A percentile compares a stretch with the other conserved stretches of the same genome.
Conservation (phyloP, 768 basidiomycete species). For the Boletus pseudo-olivaceus region DNA sequence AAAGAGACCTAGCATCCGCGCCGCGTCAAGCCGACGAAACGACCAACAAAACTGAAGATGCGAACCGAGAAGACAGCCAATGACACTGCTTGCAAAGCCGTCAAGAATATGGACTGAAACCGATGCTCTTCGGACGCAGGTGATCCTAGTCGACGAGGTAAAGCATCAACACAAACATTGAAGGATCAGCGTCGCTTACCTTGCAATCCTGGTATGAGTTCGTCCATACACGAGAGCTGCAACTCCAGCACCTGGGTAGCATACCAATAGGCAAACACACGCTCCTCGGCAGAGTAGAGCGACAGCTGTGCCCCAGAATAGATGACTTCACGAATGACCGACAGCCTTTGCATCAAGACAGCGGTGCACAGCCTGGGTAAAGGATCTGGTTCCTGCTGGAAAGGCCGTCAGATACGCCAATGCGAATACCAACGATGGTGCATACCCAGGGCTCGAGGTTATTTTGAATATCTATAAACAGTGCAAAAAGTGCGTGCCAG, state of each 20-base stretch:
- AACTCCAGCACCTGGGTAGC: slow-evolving; percentile 50
- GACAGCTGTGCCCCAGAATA: slow-evolving; percentile 77
- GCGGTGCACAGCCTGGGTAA: slow-evolving; percentile 22
- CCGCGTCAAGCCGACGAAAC: not conserved
- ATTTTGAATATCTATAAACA: slow-evolving; percentile 28
- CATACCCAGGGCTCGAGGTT: slow-evolving; percentile 20
- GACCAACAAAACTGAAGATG: not conserved
- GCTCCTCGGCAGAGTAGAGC: slow-evolving; percentile 65
- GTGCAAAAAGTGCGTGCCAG: slow-evolving; percentile 64
- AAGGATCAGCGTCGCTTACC: slow-evolving; percentile 31
- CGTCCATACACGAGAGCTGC: slow-evolving; percentile 54
- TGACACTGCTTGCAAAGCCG: slow-evolving; percentile 56
- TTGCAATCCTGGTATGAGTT: slow-evolving; percentile 38
- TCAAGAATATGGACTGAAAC: slow-evolving; percentile 50
- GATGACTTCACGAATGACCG: slow-evolving; percentile 61
- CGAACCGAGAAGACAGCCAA: slow-evolving; percentile 53
- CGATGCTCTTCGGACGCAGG: slow-evolving; percentile 41
- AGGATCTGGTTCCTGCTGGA: slow-evolving; percentile 30
- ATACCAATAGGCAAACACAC: slow-evolving; percentile 77
- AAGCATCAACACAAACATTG: not conserved
- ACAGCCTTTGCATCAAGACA: slow-evolving; percentile 56
- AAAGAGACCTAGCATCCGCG: slow-evolving; percentile 42
- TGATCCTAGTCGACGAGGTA: slow-evolving; percentile 13
- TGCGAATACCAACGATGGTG: not conserved
- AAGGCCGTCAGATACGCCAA: slow-evolving; percentile 3